Base-by-base conservation (phyloP, 2,329 filamentous ascomycete species). In the Fusarium sp. region DNA sequence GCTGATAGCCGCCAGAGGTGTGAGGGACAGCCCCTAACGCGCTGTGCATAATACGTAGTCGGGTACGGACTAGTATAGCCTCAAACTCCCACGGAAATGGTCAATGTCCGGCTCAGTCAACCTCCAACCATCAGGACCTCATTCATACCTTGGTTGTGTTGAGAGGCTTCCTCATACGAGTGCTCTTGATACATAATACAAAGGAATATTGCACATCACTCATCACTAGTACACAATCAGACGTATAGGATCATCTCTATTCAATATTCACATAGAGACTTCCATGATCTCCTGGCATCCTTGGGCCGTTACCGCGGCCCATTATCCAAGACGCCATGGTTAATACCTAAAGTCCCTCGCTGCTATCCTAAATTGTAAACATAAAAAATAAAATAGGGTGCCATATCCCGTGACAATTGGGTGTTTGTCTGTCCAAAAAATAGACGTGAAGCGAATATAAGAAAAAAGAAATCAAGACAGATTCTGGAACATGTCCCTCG, bases 261-360 rank as follows among this genome's bases (percentile, higher is more conserved):
- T 73, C 71, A 69, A 63, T 68, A 71, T 43, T 70, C 64, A 67
- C 65, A 67, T 67, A 71, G 70, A 69, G 58, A 65, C 47, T 65
- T 61, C 57, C 56, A 57, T 62, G 62, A 72, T 70, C 67, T 74
- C 61, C 73, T 69, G 67, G 70, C 71, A 72, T 74, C 62, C 71
- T 60, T 68, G 72, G 65, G 68, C 73, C 73, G 60, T 72, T 68
- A 62, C 73, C 70, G 65, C 63, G 63, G 69, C 67, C 65, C 64
- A 52, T 65, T 67, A 52, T 63, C 73, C 70, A 71, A 74, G 73
- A 75, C 73, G 73, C 73, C 73, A 62, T 71, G 65, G 67, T 70
- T 68, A 68, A 66, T 74, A 70, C 50, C 71, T 67, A 68, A 71
- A 64, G 66, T 62, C 55, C 65, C 60, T 68, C 55, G 52, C 55